These are phyloP conservation scores for Erucastrum elatum DNA, from an alignment of 345 rosid genomes.

Conservation along the genomic window DNA sequence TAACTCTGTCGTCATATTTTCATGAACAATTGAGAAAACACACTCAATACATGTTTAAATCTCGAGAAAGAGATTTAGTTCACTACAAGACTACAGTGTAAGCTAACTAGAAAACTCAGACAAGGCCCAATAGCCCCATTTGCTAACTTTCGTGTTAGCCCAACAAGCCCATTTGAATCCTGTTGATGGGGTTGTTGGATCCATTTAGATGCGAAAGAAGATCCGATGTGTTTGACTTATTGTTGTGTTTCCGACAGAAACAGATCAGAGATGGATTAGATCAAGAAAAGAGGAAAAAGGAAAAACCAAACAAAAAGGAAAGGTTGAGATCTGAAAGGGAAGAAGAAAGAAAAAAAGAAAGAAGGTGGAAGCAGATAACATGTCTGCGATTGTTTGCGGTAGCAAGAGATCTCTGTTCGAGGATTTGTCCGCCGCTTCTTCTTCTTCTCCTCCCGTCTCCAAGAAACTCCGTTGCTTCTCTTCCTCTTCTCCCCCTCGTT, in stretches of 20 bases:
- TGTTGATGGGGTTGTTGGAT: background rate
- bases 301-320: slow-evolving; percentile 4
- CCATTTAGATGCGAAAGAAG: background rate
- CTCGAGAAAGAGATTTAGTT: background rate
- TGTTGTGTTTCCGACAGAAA: background rate
- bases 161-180: background rate
- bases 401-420: slow-evolving; percentile 84
- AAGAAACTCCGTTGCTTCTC: slow-evolving; percentile 73
- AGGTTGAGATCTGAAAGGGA: slow-evolving; percentile 33
- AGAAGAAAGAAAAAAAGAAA: slow-evolving; percentile 6
- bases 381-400: slow-evolving; percentile 93
- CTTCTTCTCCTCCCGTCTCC: slow-evolving; percentile 51
- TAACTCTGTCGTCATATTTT: background rate
- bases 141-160: background rate
- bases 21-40: background rate
- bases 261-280: slow-evolving; percentile 8
- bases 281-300: background rate
- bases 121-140: background rate
- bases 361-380: slow-evolving; percentile 57
- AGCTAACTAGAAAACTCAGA: background rate
- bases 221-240: background rate
- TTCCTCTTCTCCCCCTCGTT: slow-evolving; percentile 57
- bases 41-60: background rate
- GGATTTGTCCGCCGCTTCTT: slow-evolving; percentile 55
- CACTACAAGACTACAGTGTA: background rate